Evolutionary conservation across 441 rosid genomes (phyloP).

Genomic region (Cnidoscolus chayamansa): DNA sequence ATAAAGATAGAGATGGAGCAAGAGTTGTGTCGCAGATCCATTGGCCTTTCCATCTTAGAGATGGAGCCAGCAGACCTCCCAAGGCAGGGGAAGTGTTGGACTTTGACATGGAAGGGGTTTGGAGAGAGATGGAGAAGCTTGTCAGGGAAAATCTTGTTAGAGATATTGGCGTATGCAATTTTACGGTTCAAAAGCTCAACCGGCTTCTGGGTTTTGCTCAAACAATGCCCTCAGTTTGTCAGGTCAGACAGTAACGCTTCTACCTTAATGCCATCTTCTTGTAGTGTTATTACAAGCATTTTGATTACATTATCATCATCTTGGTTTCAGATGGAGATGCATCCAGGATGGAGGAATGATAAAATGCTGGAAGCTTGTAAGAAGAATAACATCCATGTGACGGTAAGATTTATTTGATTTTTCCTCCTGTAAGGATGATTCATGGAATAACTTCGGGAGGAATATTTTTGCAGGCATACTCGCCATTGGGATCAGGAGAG

Average conservation of each 20-base stretch:
- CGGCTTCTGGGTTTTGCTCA: conserved; percentile 36
- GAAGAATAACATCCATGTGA: conserved; percentile 44
- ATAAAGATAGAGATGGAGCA: not conserved
- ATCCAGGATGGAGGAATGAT: conserved; percentile 65
- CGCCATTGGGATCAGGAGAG: conserved; percentile 40
- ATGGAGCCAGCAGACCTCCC: conserved; percentile 42
- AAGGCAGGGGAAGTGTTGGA: conserved; percentile 39
- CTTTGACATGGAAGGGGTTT: conserved; percentile 50
- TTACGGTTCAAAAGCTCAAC: conserved; percentile 42
- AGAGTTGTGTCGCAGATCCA: conserved; percentile 31
- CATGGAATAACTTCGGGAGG: not conserved
- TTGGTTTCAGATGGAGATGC: conserved; percentile 53
- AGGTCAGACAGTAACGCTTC: conserved; percentile 22
- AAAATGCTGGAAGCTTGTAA: conserved; percentile 42
- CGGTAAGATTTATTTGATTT: conserved; percentile 23
- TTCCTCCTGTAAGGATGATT: not conserved
- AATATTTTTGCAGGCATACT: conserved; percentile 23
- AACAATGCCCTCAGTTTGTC: conserved; percentile 42
- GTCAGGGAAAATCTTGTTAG: conserved; percentile 38
- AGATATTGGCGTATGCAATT: conserved; percentile 48
- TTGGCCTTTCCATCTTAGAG: conserved; percentile 46
- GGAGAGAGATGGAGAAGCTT: conserved; percentile 58
- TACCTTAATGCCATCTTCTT: not conserved
- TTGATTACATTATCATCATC: not conserved
- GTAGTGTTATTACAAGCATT: too few relatives aligned